Evolutionary conservation across 306 rosid genomes (phyloP), one percentile per base, ranked within the genome.

Genomic region (Cajanus cajan): DNA sequence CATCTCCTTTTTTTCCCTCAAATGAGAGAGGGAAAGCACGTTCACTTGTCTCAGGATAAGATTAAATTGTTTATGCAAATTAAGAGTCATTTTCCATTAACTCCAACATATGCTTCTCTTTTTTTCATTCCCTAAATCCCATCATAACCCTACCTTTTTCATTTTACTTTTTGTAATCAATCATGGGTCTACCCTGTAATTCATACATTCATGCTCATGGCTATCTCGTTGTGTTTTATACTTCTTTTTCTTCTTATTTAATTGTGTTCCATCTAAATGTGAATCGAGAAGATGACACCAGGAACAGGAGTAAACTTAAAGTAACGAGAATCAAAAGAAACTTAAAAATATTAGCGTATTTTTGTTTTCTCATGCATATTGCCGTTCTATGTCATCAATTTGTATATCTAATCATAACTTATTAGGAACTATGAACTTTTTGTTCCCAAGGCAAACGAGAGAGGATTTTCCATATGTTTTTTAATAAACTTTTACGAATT

Each of bases 231-330:
- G 0, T 79, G 39, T 50, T 71, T 15, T 36, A 50, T 34, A 79
- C 66, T 22, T n/a, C 15, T 62, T 62, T 36, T 4, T 37, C n/a
- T 41, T 9, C 58, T 36, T 71, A 37, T 80, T 62, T 44, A 37
- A 58, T 68, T 69, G 13, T 69, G 28, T 41, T 43, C 48, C 36
- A 54, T 39, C n/a, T 54, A 48, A 64, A 19, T 55, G 22, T 69
- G 62, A 25, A 59, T 39, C 51, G 36, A 76, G 4, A 19, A 6
- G 59, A 52, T 18, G 28, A 52, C 39, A 71, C 57, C 6, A 8
- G 4, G 47, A 77, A 72, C 71, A 54, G 50, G 77, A 70, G 73
- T 76, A 25, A 59, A 40, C 70, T 71, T 78, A 13, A 66, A 68
- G 79, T 39, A 72, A 78, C 72, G 52, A 73, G 22, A 67, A 48